These are phyloP conservation scores for Quillaja saponaria DNA, from an alignment of 306 rosid genomes.

Conservation along the genomic window DNA sequence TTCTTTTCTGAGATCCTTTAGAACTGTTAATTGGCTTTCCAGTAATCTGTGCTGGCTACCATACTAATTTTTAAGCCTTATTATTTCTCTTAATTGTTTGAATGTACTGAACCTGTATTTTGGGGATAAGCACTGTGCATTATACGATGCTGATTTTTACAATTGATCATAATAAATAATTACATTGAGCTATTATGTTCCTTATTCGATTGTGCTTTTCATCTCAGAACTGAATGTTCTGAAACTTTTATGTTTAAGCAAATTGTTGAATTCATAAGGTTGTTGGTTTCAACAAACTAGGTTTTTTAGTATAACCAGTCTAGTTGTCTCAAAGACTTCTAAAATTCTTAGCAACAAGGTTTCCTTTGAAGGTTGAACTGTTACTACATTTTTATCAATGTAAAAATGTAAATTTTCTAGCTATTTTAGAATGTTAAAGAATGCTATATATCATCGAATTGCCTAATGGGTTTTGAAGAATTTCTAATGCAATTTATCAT, in stretches of 20 bases:
- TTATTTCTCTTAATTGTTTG: background rate
- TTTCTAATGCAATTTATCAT: constrained; percentile 1
- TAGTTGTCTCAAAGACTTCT: background rate
- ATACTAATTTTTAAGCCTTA: constrained; percentile 9
- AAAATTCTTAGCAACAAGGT: constrained; percentile 1
- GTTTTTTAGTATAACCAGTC: constrained; percentile 1
- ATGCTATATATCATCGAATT: constrained; percentile 1
- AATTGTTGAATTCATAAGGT: constrained; percentile 1
- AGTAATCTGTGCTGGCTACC: constrained; percentile 8
- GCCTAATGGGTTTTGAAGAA: background rate
- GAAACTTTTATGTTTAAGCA: background rate
- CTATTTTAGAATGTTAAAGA: constrained; percentile 14
- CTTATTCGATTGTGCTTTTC: constrained; percentile 7
- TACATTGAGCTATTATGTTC: constrained; percentile 1
- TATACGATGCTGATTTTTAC: background rate
- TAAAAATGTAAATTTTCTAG: background rate
- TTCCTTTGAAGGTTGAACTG: background rate
- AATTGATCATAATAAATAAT: background rate
- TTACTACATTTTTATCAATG: constrained; percentile 3
- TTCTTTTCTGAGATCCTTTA: constrained; percentile 6
- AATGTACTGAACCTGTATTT: background rate
- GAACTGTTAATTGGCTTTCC: constrained; percentile 23
- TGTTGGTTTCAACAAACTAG: constrained; percentile 6
- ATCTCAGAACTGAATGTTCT: background rate
- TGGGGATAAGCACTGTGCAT: too few relatives aligned